Conservation (phyloP, 768 basidiomycete genomes). For the Mycena maculata region DNA sequence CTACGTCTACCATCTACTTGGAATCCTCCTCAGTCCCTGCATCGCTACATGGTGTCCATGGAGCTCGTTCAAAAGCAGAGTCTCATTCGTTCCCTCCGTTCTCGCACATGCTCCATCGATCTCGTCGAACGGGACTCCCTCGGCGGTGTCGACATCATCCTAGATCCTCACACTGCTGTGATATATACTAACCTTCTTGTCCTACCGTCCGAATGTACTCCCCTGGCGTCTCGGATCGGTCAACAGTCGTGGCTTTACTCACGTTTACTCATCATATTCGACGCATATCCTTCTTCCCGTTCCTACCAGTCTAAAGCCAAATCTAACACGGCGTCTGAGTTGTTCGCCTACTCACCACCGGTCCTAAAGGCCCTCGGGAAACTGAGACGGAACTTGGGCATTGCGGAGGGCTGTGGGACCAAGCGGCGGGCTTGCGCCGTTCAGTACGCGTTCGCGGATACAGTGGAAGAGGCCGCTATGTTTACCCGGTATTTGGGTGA, state of each 20-base stretch:
- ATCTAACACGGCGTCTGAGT: constrained; percentile 29
- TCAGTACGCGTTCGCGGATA: constrained; percentile 71
- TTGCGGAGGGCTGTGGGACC: constrained; percentile 69
- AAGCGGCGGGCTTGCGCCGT: constrained; percentile 59
- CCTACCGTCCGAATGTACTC: constrained; percentile 62
- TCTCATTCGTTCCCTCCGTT: constrained; percentile 64
- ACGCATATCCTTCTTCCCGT: constrained; percentile 67
- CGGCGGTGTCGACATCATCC: constrained; percentile 70
- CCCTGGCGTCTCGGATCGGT: constrained; percentile 57
- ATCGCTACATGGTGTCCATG: constrained; percentile 79
- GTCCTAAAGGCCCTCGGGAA: constrained; percentile 77
- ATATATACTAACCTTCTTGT: constrained; percentile 59
- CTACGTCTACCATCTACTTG: constrained; percentile 52
- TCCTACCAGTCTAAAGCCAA: constrained; percentile 45
- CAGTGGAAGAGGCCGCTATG: constrained; percentile 66
- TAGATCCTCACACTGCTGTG: constrained; percentile 72
- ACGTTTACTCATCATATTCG: constrained; percentile 69
- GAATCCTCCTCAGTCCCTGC: constrained; percentile 48
- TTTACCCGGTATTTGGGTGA: constrained; percentile 70
- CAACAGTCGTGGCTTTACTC: constrained; percentile 73
- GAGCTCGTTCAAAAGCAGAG: constrained; percentile 75
- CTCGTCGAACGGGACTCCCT: constrained; percentile 75
- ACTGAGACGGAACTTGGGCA: constrained; percentile 69
- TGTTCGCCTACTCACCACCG: constrained; percentile 71
- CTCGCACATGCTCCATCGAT: constrained; percentile 58